Evolutionary conservation across 31 red algal species (phyloP).

Genomic region (Bonnemaisonia californica): DNA sequence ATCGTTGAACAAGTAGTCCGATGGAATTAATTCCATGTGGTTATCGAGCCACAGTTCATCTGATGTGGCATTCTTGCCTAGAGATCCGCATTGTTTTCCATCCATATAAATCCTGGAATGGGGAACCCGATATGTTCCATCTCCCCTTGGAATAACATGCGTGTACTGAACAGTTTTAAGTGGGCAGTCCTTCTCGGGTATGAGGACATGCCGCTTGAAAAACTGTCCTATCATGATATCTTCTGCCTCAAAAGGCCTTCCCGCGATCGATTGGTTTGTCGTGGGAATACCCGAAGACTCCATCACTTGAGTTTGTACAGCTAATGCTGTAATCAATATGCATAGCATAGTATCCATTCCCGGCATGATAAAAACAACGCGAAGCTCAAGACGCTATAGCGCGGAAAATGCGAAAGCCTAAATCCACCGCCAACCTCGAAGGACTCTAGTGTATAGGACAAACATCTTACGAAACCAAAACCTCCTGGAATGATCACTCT

Average conservation of each 20-base stretch:
- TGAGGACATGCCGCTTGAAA: background rate
- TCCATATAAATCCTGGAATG: conserved; percentile 54
- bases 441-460: background rate
- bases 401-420: background rate
- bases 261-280: background rate
- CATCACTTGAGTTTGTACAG: background rate
- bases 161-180: conserved; percentile 32
- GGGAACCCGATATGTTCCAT: conserved; percentile 44
- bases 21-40: conserved; percentile 49
- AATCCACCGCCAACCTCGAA: background rate
- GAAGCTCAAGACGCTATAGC: background rate
- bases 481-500: too few relatives aligned
- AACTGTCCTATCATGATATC: conserved; percentile 33
- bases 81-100: conserved; percentile 27
- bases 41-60: conserved; percentile 33
- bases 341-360: background rate
- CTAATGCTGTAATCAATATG: background rate
- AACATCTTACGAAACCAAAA: too few relatives aligned
- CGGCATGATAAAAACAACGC: background rate
- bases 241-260: conserved; percentile 14
- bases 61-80: conserved; percentile 34
- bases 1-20: conserved; percentile 34
- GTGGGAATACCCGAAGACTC: background rate
- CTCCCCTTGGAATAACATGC: conserved; percentile 16
- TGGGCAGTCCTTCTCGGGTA: conserved; percentile 28